phyloP scores from a whole-genome alignment of 768 basidiomycete species.

The Boletellus emodensis region DNA sequence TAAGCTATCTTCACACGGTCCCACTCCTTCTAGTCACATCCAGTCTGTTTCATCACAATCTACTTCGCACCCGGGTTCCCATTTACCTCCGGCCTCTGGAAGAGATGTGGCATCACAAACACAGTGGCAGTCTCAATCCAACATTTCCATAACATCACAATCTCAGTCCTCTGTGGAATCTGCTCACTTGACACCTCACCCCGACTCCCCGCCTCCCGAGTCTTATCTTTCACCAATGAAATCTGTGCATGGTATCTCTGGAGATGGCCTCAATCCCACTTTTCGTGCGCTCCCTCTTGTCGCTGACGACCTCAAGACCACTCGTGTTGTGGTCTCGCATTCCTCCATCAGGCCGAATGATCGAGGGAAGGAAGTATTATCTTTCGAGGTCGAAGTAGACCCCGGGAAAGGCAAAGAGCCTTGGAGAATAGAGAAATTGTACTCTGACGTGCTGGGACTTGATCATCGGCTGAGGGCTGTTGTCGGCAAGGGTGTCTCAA shows the following conservation, averaged over 20 bases:
- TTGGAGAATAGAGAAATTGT: conserved; percentile 90
- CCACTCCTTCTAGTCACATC: conserved; percentile 7
- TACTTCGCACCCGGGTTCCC: conserved; percentile 12
- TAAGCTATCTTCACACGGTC: conserved; percentile 37
- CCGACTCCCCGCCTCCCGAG: conserved; percentile 29
- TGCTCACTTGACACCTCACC: conserved; percentile 12
- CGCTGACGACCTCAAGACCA: conserved; percentile 66
- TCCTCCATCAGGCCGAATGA: conserved; percentile 88
- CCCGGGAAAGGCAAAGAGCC: conserved; percentile 67
- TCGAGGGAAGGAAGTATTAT: conserved; percentile 86
- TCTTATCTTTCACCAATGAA: conserved; percentile 29
- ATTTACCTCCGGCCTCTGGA: conserved; percentile 17
- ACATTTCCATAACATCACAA: conserved; percentile 20
- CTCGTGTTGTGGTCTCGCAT: conserved; percentile 66
- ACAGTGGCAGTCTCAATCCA: conserved; percentile 21
- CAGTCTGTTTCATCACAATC: conserved; percentile 13
- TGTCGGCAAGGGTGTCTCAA: conserved; percentile 61
- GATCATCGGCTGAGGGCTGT: conserved; percentile 68
- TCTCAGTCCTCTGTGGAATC: conserved; percentile 24
- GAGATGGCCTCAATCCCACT: conserved; percentile 33
- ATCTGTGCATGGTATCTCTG: conserved; percentile 15
- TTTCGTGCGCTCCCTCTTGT: conserved; percentile 75
- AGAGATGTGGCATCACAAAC: conserved; percentile 16
- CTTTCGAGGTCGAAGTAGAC: conserved; percentile 76
- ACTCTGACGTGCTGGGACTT: conserved; percentile 85